A percentile compares a stretch with the other conserved stretches of the same genome.
Evolutionary conservation across 75 land plant species (phyloP).

Genomic region (Pinus albicaulis): DNA sequence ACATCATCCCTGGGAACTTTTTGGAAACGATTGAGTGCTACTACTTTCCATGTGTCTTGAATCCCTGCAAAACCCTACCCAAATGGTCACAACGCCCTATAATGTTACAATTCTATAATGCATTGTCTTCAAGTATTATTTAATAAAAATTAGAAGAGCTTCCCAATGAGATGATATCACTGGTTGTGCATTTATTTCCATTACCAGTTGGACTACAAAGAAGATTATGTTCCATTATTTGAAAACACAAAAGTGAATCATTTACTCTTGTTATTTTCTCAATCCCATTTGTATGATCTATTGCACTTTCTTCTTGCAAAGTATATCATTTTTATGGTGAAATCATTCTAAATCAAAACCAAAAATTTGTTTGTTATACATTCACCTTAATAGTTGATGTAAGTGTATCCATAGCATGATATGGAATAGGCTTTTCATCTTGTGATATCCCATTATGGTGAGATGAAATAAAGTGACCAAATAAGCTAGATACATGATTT

Average conservation of each 20-base stretch:
- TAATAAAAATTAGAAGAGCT: constrained; percentile 72
- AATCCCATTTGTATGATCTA: constrained; percentile 78
- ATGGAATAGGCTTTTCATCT: too few species aligned
- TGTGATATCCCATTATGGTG: too few species aligned
- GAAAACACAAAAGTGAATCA: constrained; percentile 71
- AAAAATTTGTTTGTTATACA: constrained; percentile 89
- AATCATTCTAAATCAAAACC: constrained; percentile 94
- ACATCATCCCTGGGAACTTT: constrained; percentile 66
- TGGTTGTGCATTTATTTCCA: constrained; percentile 59
- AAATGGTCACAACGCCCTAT: constrained; percentile 43
- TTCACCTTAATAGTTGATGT: constrained; percentile 83
- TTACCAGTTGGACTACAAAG: constrained; percentile 58
- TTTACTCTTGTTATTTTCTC: constrained; percentile 79
- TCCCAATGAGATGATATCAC: constrained; percentile 81
- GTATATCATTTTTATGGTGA: constrained; percentile 93
- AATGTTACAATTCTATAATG: constrained; percentile 48
- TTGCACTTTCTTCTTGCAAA: constrained; percentile 82
- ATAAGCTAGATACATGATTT: too few species aligned
- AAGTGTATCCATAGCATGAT: too few species aligned
- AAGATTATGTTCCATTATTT: constrained; percentile 62
- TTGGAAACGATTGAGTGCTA: constrained; percentile 63
- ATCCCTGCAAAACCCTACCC: constrained; percentile 31
- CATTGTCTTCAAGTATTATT: constrained; percentile 47
- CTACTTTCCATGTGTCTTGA: constrained; percentile 29
- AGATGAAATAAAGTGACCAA: too few species aligned